Conservation (phyloP, 371 early-diverging fungal genomes). For the Apophysomyces elegans region DNA sequence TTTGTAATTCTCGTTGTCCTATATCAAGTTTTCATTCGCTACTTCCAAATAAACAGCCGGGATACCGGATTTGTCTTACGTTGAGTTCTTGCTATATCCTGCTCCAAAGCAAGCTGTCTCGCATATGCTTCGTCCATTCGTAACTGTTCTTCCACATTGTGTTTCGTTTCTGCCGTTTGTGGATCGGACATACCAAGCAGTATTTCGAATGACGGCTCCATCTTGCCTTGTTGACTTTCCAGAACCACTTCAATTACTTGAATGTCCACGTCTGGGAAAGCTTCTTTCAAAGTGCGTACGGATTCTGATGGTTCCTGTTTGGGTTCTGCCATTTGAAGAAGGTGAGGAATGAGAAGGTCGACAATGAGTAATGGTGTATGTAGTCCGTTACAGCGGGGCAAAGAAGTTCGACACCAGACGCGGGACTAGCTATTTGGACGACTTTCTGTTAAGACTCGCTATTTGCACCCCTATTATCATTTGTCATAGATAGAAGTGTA, state of each 20-base stretch:
- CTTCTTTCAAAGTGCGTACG: constrained; percentile 34
- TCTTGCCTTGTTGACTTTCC: constrained; percentile 28
- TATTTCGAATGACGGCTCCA: constrained; percentile 40
- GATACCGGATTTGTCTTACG: neutral
- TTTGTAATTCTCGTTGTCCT: constrained; percentile 9
- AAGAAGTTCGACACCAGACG: no score
- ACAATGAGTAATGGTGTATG: neutral
- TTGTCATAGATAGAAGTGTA: no score
- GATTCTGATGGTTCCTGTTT: constrained; percentile 10
- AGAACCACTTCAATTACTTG: constrained; percentile 44
- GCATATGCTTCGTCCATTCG: constrained; percentile 42
- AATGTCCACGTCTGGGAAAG: constrained; percentile 39
- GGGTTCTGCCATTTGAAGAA: neutral
- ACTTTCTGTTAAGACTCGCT: no score
- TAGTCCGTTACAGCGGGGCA: no score
- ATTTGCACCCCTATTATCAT: no score
- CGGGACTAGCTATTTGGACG: no score
- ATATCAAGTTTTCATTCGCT: neutral
- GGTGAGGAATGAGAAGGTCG: neutral
- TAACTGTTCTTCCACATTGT: constrained; percentile 24
- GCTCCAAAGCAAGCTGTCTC: constrained; percentile 34
- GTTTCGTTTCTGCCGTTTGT: neutral
- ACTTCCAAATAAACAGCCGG: neutral
- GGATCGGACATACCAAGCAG: constrained; percentile 44
- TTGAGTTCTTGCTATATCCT: constrained; percentile 7